A percentile compares a stretch with the other conserved stretches of the same genome.
Conservation (phyloP, 768 basidiomycete species). For the Boletus sensibilis region DNA sequence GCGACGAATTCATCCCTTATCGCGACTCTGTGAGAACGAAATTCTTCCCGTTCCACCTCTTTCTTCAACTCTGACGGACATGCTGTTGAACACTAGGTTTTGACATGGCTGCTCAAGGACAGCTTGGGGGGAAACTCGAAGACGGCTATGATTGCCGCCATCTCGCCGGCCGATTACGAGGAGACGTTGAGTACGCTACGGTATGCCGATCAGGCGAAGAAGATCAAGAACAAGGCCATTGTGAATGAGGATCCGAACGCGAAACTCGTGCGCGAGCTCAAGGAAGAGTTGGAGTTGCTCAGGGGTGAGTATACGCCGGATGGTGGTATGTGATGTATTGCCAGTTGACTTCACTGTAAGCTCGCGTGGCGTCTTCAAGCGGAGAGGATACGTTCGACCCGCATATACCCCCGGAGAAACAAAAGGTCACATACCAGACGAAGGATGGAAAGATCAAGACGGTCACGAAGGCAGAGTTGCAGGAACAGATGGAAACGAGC, state of each 20-base stretch:
- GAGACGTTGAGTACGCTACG: slow-evolving; percentile 95
- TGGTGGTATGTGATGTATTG: not conserved
- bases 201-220: slow-evolving; percentile 99
- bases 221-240: slow-evolving; percentile 99
- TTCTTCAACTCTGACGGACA: slow-evolving; percentile 5
- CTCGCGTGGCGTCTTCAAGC: slow-evolving; percentile 67
- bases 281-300: slow-evolving; percentile 94
- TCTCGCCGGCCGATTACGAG: slow-evolving; percentile 97
- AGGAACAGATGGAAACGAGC: slow-evolving; percentile 93
- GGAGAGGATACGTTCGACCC: slow-evolving; percentile 83
- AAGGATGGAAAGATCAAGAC: slow-evolving; percentile 94
- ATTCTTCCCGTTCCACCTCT: not conserved
- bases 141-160: slow-evolving; percentile 99
- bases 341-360: slow-evolving; percentile 36
- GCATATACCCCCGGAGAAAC: slow-evolving; percentile 86
- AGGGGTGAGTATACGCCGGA: slow-evolving; percentile 52
- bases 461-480: slow-evolving; percentile 94
- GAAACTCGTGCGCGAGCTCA: slow-evolving; percentile 96
- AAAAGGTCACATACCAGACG: slow-evolving; percentile 91
- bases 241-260: slow-evolving; percentile 99
- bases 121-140: slow-evolving; percentile 96
- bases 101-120: slow-evolving; percentile 98
- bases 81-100: slow-evolving; percentile 51
- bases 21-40: slow-evolving; percentile 80
- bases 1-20: slow-evolving; percentile 93